These are phyloP conservation scores for Phenoliferia sp. DNA, from an alignment of 1,284 basidiomycete species.

Conservation along the genomic window DNA sequence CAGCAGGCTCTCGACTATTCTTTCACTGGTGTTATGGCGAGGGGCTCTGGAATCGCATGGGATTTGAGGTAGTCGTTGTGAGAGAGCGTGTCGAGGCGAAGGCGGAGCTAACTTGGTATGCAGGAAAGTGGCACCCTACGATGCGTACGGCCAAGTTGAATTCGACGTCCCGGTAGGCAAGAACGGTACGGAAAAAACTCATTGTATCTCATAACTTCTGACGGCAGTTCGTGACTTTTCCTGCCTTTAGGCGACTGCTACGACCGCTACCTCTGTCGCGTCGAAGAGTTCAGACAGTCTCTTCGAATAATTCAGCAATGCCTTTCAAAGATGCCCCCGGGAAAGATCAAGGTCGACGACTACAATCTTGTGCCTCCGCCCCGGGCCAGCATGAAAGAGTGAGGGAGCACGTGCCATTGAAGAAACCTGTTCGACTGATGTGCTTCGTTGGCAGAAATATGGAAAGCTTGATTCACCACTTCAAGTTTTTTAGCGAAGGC, in stretches of 20 bases:
- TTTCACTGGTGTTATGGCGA: slow-evolving; percentile 95
- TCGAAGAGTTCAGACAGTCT: slow-evolving; percentile 96
- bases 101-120: too few species aligned
- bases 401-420: slow-evolving; percentile 50
- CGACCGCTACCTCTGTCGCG: slow-evolving; percentile 88
- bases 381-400: slow-evolving; percentile 96
- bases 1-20: slow-evolving; percentile 88
- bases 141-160: slow-evolving; percentile 96
- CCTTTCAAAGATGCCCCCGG: slow-evolving; percentile 94
- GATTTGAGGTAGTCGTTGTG: slow-evolving; percentile 77
- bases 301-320: slow-evolving; percentile 85
- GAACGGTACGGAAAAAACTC: too few species aligned
- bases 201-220: too few species aligned
- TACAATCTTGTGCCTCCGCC: slow-evolving; percentile 97
- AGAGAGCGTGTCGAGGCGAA: too few species aligned
- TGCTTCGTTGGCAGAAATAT: slow-evolving; percentile 3
- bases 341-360: slow-evolving; percentile 92
- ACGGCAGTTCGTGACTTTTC: too few species aligned
- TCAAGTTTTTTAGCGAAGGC: slow-evolving; percentile 92
- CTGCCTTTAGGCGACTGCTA: too few species aligned
- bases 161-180: slow-evolving; percentile 96
- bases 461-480: slow-evolving; percentile 91
- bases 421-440: not conserved
- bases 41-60: slow-evolving; percentile 92
- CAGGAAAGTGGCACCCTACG: slow-evolving; percentile 82